These are phyloP conservation scores for Phytophthora sojae DNA, from an alignment of 352 stramenopile species.

Conservation along the genomic window DNA sequence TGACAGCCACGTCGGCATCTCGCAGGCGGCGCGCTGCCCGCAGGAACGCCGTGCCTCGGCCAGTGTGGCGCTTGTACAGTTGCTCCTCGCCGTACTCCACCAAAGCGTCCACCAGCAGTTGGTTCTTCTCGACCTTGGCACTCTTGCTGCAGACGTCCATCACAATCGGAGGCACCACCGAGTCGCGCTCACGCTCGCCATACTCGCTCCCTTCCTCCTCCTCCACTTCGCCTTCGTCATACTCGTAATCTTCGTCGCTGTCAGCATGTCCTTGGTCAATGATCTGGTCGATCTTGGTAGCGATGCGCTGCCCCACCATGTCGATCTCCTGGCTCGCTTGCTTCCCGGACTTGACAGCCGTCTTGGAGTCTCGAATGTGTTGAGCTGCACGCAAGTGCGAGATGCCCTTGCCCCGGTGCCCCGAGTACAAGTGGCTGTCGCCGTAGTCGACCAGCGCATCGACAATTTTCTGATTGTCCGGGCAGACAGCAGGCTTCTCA, in stretches of 20 bases:
- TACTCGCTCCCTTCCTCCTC: constrained; percentile 41
- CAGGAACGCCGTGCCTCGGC: constrained; percentile 69
- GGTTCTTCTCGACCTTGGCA: constrained; percentile 59
- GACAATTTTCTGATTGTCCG: constrained; percentile 77
- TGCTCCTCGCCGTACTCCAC: constrained; percentile 65
- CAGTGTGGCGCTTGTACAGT: constrained; percentile 60
- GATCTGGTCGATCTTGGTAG: constrained; percentile 82
- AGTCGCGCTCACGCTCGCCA: constrained; percentile 22
- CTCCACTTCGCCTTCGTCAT: constrained; percentile 41
- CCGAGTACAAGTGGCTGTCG: constrained; percentile 73
- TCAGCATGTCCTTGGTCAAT: constrained; percentile 73
- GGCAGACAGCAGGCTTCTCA: constrained; percentile 56
- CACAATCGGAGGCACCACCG: constrained; percentile 54
- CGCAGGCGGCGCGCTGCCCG: constrained; percentile 66
- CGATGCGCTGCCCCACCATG: constrained; percentile 66
- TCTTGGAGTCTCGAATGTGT: constrained; percentile 64
- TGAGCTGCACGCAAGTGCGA: constrained; percentile 76
- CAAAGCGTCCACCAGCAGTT: constrained; percentile 69
- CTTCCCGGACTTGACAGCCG: constrained; percentile 53
- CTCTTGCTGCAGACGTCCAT: constrained; percentile 51
- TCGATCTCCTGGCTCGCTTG: constrained; percentile 64
- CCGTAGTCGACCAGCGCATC: constrained; percentile 75
- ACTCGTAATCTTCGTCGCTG: constrained; percentile 68
- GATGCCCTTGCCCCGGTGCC: constrained; percentile 73
- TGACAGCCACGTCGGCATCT: constrained; percentile 56